Conservation (phyloP, 805 yeast species). For the Wickerhamomyces silvicola region DNA sequence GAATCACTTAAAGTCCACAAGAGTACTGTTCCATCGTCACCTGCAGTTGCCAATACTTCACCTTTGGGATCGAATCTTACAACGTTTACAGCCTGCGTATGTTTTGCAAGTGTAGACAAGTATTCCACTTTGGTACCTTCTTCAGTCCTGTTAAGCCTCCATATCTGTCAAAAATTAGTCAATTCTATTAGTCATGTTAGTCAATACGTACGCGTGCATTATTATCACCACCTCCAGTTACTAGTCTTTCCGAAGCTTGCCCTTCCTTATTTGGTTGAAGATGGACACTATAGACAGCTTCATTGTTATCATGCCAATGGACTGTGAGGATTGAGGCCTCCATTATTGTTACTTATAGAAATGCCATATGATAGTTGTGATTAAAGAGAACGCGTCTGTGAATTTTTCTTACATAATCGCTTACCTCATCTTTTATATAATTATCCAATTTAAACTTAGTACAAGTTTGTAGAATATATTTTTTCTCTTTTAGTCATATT, state of each 20-base stretch:
- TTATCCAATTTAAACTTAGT: too few species aligned
- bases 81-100: slow-evolving; percentile 90
- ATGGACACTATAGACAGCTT: slow-evolving; percentile 64
- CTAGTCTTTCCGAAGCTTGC: slow-evolving; percentile 42
- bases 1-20: slow-evolving; percentile 65
- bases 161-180: slow-evolving; percentile 14
- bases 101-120: slow-evolving; percentile 75
- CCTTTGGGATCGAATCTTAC: slow-evolving; percentile 77
- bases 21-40: slow-evolving; percentile 88
- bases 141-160: slow-evolving; percentile 24
- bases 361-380: too few species aligned
- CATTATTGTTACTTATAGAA: too few species aligned
- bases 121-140: slow-evolving; percentile 50
- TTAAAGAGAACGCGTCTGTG: not conserved
- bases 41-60: slow-evolving; percentile 73
- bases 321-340: slow-evolving; percentile 45
- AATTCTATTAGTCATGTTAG: slow-evolving; percentile 1
- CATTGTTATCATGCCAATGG: slow-evolving; percentile 71
- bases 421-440: too few species aligned
- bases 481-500: too few species aligned
- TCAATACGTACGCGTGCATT: slow-evolving; percentile 53
- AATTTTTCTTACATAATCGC: not conserved
- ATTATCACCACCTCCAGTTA: slow-evolving; percentile 93
- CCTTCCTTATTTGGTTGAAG: slow-evolving; percentile 42
- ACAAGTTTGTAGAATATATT: too few species aligned